Conservation (phyloP, 768 basidiomycete genomes). For the Lentinula sp. region DNA sequence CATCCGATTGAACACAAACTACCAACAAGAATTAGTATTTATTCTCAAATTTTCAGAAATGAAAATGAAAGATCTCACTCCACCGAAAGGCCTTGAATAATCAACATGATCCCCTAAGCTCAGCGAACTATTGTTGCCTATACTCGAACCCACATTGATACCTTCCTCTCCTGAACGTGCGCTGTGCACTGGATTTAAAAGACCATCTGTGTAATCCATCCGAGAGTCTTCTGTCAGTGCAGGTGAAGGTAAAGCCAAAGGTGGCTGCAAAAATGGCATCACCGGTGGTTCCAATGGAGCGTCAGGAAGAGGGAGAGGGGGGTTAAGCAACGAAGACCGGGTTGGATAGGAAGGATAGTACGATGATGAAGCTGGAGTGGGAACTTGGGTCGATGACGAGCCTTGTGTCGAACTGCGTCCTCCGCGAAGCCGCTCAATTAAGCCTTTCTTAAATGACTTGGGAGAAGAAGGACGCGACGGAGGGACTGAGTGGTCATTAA, state of each 20-base stretch:
- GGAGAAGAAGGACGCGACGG: neutral
- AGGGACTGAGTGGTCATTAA: neutral
- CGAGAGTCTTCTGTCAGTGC: neutral
- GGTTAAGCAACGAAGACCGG: neutral
- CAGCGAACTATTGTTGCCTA: neutral
- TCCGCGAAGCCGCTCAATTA: conserved; percentile 1
- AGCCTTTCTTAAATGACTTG: neutral
- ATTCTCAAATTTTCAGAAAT: neutral
- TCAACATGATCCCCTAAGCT: conserved; percentile 4
- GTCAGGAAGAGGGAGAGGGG: neutral
- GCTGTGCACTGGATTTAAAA: neutral
- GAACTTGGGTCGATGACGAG: neutral
- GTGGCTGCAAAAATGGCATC: neutral
- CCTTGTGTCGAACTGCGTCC: neutral
- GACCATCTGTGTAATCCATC: neutral
- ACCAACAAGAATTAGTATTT: neutral
- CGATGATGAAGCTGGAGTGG: neutral
- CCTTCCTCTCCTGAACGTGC: neutral
- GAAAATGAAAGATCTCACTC: neutral
- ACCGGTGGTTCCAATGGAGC: neutral
- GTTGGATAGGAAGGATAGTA: conserved; percentile 2
- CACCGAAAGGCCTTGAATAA: conserved; percentile 6
- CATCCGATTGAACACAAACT: conserved; percentile 6
- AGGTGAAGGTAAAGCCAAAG: neutral
- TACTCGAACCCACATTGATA: neutral